Evolutionary conservation across 2,329 filamentous ascomycete genomes (phyloP).

Genomic region (Rhynchosporium secalis): DNA sequence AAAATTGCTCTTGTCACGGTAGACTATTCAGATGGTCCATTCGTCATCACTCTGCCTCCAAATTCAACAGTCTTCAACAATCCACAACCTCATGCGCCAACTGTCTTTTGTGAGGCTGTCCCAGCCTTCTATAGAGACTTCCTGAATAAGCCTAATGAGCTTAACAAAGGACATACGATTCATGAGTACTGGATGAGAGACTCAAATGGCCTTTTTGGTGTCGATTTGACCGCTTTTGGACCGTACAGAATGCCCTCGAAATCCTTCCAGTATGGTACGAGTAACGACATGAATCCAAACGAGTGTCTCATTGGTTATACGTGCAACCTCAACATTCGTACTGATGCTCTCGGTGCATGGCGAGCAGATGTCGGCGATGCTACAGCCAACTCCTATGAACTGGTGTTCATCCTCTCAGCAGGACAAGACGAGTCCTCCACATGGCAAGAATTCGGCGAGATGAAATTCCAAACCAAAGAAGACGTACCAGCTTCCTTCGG

Average conservation of each 20-base stretch:
- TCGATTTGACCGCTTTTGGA: conserved; percentile 25
- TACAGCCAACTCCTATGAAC: conserved; percentile 18
- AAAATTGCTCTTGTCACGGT: conserved; percentile 25
- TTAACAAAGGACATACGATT: conserved; percentile 25
- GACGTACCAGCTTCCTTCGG: conserved; percentile 24
- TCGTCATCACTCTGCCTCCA: conserved; percentile 17
- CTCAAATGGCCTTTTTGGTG: conserved; percentile 23
- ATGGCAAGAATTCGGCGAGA: conserved; percentile 29
- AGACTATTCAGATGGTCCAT: conserved; percentile 20
- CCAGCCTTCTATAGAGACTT: conserved; percentile 25
- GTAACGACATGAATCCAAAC: conserved; percentile 16
- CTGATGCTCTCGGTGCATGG: conserved; percentile 22
- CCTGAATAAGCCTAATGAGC: conserved; percentile 19
- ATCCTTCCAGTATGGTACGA: conserved; percentile 25
- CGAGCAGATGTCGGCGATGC: conserved; percentile 19
- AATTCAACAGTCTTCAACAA: conserved; percentile 24
- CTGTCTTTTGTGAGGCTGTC: conserved; percentile 15
- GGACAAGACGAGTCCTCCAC: conserved; percentile 25
- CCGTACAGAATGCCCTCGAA: conserved; percentile 17
- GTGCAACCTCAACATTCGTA: conserved; percentile 21
- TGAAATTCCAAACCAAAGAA: conserved; percentile 25
- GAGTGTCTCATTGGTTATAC: conserved; percentile 16
- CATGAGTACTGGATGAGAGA: conserved; percentile 29
- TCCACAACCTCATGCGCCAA: conserved; percentile 19
- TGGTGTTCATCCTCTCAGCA: conserved; percentile 23